A percentile compares a stretch with the other conserved stretches of the same genome.
These are phyloP conservation scores for Acer negundo DNA, from an alignment of 345 rosid genomes.

Conservation along the genomic window DNA sequence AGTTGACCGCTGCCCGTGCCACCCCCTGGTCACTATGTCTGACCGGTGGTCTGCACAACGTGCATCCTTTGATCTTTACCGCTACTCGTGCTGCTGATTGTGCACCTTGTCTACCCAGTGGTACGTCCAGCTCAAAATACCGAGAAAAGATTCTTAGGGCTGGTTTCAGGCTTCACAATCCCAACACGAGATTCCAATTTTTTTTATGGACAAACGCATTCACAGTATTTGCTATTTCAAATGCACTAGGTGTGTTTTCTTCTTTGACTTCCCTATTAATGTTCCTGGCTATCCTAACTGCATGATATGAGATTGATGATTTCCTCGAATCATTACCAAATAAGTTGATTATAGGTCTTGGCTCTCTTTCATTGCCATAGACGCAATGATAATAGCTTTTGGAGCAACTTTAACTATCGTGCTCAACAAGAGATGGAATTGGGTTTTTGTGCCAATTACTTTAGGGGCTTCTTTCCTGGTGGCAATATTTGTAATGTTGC, in stretches of 20 bases:
- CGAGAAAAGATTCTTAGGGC: too few species aligned
- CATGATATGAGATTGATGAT: slow-evolving; percentile 20
- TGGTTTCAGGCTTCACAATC: too few species aligned
- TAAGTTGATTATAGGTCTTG: slow-evolving; percentile 16
- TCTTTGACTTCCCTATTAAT: slow-evolving; percentile 16
- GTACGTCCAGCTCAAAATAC: too few species aligned
- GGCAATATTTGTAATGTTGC: neutral
- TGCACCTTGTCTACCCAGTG: too few species aligned
- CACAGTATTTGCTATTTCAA: slow-evolving; percentile 14
- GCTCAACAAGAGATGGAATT: neutral
- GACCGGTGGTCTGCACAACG: too few species aligned
- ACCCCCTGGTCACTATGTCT: too few species aligned
- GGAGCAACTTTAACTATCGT: slow-evolving; percentile 1
- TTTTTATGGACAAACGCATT: slow-evolving; percentile 3
- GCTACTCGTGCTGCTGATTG: too few species aligned
- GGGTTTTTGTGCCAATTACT: slow-evolving; percentile 2
- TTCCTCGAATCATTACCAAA: slow-evolving; percentile 17
- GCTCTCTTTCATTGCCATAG: slow-evolving; percentile 20
- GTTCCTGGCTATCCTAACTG: slow-evolving; percentile 23
- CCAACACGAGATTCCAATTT: neutral
- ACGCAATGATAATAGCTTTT: slow-evolving; percentile 20
- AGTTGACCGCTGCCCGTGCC: too few species aligned
- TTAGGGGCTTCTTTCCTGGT: slow-evolving; percentile 4
- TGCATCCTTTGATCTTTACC: too few species aligned
- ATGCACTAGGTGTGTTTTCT: slow-evolving; percentile 22